Conservation (phyloP, 2,329 filamentous ascomycete genomes). For the Sporothrix mexicana region DNA sequence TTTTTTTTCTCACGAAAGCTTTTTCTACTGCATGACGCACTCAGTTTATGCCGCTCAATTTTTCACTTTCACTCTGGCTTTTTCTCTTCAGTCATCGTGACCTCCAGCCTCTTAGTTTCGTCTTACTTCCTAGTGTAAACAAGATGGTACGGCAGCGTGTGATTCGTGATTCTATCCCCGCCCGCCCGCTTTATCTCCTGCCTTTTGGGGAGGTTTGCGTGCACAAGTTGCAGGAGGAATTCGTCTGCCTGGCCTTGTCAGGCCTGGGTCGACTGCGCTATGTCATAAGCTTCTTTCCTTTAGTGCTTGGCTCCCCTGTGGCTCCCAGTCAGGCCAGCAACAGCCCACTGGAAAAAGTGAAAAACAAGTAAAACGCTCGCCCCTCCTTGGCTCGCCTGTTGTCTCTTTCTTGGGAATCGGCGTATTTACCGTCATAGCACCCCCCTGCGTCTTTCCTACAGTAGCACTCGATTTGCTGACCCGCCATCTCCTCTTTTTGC, state of each 20-base stretch:
- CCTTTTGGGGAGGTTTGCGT: constrained; percentile 13
- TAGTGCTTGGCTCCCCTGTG: not conserved
- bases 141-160: not conserved
- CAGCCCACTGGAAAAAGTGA: not conserved
- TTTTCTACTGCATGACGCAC: not conserved
- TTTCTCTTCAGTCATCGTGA: not conserved
- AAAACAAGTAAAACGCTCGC: not conserved
- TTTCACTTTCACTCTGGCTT: not conserved
- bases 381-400: not conserved
- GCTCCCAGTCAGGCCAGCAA: constrained; percentile 1
- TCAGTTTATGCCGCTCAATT: not conserved
- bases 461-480: not conserved
- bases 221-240: not conserved
- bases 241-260: constrained; percentile 11
- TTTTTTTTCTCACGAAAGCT: not conserved
- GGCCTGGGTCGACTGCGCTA: not conserved
- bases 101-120: not conserved
- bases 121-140: not conserved
- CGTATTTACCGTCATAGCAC: constrained; percentile 13
- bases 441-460: not conserved
- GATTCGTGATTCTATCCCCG: not conserved
- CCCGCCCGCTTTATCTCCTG: constrained; percentile 22
- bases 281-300: constrained; percentile 19
- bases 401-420: not conserved
- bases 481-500: constrained; percentile 24